Conservation (phyloP, 2,329 filamentous ascomycete genomes). For the Penicillium sp. region DNA sequence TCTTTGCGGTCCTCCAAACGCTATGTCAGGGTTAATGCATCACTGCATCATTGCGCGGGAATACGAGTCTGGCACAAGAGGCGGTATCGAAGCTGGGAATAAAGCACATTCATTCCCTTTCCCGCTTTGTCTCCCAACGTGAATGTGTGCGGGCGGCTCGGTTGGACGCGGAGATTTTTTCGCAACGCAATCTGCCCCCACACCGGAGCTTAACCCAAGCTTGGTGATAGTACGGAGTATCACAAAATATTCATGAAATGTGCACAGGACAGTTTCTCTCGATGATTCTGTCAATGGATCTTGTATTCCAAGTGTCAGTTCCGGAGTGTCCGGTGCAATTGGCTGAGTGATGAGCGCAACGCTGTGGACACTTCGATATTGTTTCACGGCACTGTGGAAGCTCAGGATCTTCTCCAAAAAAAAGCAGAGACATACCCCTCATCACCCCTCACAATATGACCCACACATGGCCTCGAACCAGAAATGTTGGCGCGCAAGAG, state of each 20-base stretch:
- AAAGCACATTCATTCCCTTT: neutral
- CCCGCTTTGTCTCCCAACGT: neutral
- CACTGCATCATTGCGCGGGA: too few relatives aligned
- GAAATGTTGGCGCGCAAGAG: neutral
- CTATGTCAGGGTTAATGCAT: too few relatives aligned
- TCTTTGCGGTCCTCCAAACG: too few relatives aligned
- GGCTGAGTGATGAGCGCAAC: neutral
- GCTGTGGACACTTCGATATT: neutral
- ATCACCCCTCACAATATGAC: neutral
- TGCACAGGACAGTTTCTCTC: neutral
- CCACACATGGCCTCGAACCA: neutral
- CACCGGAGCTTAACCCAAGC: neutral
- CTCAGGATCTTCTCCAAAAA: neutral
- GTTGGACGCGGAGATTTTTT: neutral
- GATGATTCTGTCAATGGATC: neutral
- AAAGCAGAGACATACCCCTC: conserved; percentile 1
- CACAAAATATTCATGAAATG: neutral
- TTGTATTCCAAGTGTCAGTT: neutral
- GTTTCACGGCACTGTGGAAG: neutral
- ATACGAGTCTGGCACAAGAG: too few relatives aligned
- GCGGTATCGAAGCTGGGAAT: too few relatives aligned
- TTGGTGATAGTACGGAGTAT: neutral
- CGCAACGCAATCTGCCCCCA: neutral
- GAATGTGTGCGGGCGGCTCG: neutral
- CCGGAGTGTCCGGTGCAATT: neutral